Percentiles rank a stretch among this genome's conserved stretches.
These are phyloP conservation scores for Paracoccidioides lutzii DNA, from an alignment of 2,329 filamentous ascomycete genomes.

Conservation along the genomic window DNA sequence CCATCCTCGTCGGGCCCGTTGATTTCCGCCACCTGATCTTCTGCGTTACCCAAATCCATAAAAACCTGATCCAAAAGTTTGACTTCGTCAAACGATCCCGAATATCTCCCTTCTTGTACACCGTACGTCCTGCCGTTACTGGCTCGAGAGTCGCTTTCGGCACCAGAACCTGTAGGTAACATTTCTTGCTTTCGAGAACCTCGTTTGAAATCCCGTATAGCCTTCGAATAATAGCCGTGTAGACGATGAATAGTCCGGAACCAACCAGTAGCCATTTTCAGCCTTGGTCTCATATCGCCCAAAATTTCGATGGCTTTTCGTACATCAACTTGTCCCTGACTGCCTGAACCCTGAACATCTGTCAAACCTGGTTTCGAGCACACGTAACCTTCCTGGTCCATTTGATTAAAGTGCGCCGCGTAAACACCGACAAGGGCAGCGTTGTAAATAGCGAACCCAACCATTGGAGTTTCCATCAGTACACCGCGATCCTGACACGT, in stretches of 20 bases:
- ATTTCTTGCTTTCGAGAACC: conserved; percentile 22
- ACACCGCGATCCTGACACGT: conserved; percentile 39
- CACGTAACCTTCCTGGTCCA: conserved; percentile 41
- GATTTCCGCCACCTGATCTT: conserved; percentile 27
- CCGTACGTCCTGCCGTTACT: conserved; percentile 15
- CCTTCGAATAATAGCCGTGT: conserved; percentile 29
- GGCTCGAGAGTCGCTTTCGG: conserved; percentile 16
- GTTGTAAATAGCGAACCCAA: conserved; percentile 44
- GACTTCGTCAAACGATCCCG: conserved; percentile 27
- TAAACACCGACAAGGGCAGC: conserved; percentile 41
- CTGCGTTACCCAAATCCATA: conserved; percentile 27
- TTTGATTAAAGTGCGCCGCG: conserved; percentile 41
- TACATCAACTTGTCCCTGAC: conserved; percentile 21
- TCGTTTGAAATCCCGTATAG: conserved; percentile 26
- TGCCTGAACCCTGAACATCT: conserved; percentile 13
- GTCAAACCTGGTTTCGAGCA: conserved; percentile 19
- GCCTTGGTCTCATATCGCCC: conserved; percentile 28
- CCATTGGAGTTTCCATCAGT: conserved; percentile 42
- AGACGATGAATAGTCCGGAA: conserved; percentile 33
- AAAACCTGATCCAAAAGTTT: conserved; percentile 31
- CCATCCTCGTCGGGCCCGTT: conserved; percentile 22
- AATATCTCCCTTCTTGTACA: conserved; percentile 22
- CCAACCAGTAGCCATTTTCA: conserved; percentile 31
- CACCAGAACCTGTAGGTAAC: conserved; percentile 7
- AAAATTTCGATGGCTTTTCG: conserved; percentile 28